phyloP scores from a whole-genome alignment of 768 basidiomycete genomes.

The Lentinula sp. region DNA sequence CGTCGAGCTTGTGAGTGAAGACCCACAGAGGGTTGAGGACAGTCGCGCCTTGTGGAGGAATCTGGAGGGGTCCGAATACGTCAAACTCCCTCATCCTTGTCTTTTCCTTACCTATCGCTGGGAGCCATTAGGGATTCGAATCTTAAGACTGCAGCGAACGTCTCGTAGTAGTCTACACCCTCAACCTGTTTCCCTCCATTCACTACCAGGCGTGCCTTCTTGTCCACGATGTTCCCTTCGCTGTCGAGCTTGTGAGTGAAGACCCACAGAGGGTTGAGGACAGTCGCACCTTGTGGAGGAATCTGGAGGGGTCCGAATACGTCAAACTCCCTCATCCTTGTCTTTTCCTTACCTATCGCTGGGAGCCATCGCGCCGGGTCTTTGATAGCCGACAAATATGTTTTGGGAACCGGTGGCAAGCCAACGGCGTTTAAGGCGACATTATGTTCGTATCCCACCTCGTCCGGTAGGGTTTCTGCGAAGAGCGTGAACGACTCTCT shows the following conservation, averaged over 20 bases:
- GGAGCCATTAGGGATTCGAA: background rate
- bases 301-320: no score
- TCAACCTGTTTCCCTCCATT: background rate
- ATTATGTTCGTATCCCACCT: background rate
- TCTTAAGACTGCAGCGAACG: background rate
- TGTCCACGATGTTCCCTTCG: background rate
- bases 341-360: background rate
- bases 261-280: background rate
- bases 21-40: background rate
- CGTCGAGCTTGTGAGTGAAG: background rate
- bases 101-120: background rate
- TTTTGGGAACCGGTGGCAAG: background rate
- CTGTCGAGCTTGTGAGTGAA: background rate
- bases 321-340: background rate
- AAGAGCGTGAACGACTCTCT: background rate
- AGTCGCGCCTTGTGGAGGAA: no score
- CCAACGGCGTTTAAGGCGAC: background rate
- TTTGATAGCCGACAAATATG: background rate
- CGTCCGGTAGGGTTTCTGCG: background rate
- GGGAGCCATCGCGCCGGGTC: background rate
- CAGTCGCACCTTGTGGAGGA: no score
- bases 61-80: no score
- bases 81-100: background rate
- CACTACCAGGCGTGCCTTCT: background rate
- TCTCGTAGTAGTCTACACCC: background rate